A percentile compares a stretch with the other conserved stretches of the same genome.
phyloP scores from a whole-genome alignment of 2,329 filamentous ascomycete genomes.

The Colletotrichum kahawae region DNA sequence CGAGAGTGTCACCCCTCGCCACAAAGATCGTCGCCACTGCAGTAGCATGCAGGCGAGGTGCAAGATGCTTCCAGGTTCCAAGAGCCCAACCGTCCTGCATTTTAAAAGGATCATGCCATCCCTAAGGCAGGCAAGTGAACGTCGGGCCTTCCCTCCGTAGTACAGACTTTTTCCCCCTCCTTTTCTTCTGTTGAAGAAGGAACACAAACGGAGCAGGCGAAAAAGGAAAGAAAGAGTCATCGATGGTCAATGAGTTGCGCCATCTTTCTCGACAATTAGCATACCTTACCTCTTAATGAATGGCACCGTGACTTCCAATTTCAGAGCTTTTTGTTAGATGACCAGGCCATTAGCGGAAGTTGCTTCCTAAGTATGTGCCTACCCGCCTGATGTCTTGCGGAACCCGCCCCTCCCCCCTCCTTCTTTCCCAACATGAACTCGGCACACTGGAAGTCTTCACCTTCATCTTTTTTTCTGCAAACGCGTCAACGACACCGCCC shows the following conservation, averaged over 20 bases:
- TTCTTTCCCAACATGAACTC: background rate
- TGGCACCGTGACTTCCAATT: background rate
- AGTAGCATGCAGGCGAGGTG: background rate
- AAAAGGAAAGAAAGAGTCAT: background rate
- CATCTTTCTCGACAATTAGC: too few species aligned
- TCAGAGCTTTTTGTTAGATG: background rate
- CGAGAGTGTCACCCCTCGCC: background rate
- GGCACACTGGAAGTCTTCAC: background rate
- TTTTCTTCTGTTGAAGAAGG: background rate
- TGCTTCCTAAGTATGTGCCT: background rate
- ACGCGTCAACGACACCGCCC: fast-evolving
- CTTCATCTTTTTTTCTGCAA: background rate
- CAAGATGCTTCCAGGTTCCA: background rate
- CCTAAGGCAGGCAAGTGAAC: background rate
- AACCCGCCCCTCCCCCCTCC: too few species aligned
- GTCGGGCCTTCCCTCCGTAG: fast-evolving
- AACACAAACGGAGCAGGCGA: background rate
- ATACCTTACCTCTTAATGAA: too few species aligned
- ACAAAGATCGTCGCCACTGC: background rate
- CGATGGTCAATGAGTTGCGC: too few species aligned
- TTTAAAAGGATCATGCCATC: background rate
- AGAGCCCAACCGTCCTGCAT: background rate
- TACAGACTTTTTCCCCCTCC: background rate
- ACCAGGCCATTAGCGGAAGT: background rate
- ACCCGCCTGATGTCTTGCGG: background rate